Conservation (phyloP, 139 green algal genomes). For the Coccomyxa sp. region DNA sequence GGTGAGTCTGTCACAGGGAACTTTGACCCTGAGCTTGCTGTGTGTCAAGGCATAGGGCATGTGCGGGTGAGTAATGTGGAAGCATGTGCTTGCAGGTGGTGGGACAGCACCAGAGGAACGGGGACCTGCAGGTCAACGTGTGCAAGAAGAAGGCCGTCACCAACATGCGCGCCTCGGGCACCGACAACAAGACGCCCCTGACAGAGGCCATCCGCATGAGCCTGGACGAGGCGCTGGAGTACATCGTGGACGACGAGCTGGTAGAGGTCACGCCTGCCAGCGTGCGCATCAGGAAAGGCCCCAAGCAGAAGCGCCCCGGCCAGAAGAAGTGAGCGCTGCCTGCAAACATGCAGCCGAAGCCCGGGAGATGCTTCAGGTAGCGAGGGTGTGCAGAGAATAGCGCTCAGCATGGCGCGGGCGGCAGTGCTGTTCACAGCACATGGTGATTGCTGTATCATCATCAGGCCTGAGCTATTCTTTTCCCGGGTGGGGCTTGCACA, state of each 20-base stretch:
- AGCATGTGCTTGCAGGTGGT: constrained; percentile 61
- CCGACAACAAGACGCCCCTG: constrained; percentile 61
- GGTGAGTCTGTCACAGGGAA: too few species aligned
- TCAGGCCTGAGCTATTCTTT: too few species aligned
- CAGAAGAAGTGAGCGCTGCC: background rate
- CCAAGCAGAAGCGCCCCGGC: constrained; percentile 30
- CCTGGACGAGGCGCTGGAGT: constrained; percentile 96
- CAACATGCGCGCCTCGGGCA: constrained; percentile 71
- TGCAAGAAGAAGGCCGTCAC: constrained; percentile 96
- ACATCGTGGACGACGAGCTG: constrained; percentile 93
- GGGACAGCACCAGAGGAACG: constrained; percentile 90
- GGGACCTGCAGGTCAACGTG: constrained; percentile 94
- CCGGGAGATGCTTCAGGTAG: too few species aligned
- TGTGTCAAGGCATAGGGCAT: too few species aligned
- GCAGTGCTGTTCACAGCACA: too few species aligned
- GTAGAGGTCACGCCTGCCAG: constrained; percentile 88
- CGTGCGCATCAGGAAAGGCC: constrained; percentile 90
- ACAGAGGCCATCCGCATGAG: constrained; percentile 68
- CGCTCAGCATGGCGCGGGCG: too few species aligned
- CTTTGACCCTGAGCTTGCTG: too few species aligned
- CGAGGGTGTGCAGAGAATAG: too few species aligned
- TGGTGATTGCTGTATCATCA: too few species aligned
- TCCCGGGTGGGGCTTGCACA: too few species aligned
- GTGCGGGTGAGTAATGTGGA: too few species aligned
- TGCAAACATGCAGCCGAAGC: too few species aligned